A percentile compares a stretch with the other conserved stretches of the same genome.
These are phyloP conservation scores for Cercospora canescens DNA, from an alignment of 2,329 filamentous ascomycete species.

Conservation along the genomic window DNA sequence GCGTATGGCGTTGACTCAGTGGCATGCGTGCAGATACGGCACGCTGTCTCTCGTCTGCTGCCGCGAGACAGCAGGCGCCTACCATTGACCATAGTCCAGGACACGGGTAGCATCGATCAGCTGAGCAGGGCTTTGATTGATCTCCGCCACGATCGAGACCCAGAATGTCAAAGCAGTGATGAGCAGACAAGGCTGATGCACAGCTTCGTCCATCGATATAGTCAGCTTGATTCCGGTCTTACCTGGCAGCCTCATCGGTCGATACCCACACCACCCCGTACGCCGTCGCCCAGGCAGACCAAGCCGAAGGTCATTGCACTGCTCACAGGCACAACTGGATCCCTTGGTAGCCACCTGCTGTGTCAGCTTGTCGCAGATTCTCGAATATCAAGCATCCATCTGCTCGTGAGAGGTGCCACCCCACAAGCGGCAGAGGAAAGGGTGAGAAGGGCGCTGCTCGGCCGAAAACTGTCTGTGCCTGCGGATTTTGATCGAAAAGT, in stretches of 20 bases:
- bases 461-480: conserved; percentile 37
- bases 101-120: conserved; percentile 55
- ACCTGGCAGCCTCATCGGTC: conserved; percentile 33
- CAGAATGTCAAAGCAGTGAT: conserved; percentile 30
- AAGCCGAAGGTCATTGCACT: conserved; percentile 32
- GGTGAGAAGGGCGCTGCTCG: conserved; percentile 46
- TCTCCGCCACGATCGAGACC: conserved; percentile 39
- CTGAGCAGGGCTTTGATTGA: conserved; percentile 42
- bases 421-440: conserved; percentile 45
- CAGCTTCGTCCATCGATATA: conserved; percentile 50
- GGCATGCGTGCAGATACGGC: conserved; percentile 55
- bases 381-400: conserved; percentile 52
- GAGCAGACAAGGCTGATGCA: conserved; percentile 47
- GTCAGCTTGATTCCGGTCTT: conserved; percentile 18
- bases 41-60: conserved; percentile 39
- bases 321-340: conserved; percentile 54
- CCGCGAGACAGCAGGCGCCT: conserved; percentile 39
- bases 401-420: conserved; percentile 55
- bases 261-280: conserved; percentile 12
- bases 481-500: conserved; percentile 40
- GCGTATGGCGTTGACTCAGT: conserved; percentile 62
- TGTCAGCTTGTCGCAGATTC: conserved; percentile 43
- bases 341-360: conserved; percentile 54
- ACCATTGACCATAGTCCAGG: conserved; percentile 61
- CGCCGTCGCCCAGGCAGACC: conserved; percentile 8